phyloP scores from a whole-genome alignment of 768 basidiomycete genomes.

The Nevesoporus exiguus region DNA sequence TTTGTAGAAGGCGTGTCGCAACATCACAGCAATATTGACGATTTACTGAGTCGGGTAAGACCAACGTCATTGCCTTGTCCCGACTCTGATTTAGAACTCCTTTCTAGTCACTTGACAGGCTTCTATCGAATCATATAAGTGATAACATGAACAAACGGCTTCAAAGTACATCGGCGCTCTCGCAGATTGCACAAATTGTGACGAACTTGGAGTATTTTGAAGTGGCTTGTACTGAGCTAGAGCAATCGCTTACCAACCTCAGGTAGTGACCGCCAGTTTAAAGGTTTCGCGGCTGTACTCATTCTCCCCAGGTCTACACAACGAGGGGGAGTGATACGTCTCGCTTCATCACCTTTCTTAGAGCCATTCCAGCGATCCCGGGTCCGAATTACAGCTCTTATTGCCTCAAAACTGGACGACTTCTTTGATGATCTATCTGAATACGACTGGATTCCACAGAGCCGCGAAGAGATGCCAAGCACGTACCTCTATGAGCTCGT shows the following conservation, averaged over 20 bases:
- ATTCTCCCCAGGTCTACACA: constrained; percentile 64
- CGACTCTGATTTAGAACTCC: constrained; percentile 2
- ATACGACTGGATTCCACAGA: constrained; percentile 86
- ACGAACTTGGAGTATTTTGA: constrained; percentile 93
- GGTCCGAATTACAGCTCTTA: constrained; percentile 73
- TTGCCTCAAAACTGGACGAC: constrained; percentile 89
- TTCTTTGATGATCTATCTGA: constrained; percentile 95
- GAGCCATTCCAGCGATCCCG: constrained; percentile 65
- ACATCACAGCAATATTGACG: no score
- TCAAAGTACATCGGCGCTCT: constrained; percentile 69
- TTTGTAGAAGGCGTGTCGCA: no score
- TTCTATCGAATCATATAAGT: constrained; percentile 74
- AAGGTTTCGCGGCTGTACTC: background rate
- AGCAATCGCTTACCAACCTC: constrained; percentile 76
- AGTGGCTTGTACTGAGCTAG: constrained; percentile 78
- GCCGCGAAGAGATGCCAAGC: constrained; percentile 75
- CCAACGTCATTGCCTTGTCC: background rate
- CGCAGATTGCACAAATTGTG: constrained; percentile 90
- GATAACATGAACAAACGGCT: constrained; percentile 74
- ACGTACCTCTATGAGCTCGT: constrained; percentile 93
- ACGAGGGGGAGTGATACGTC: constrained; percentile 74
- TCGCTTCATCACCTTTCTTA: constrained; percentile 65
- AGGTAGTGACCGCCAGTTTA: constrained; percentile 45
- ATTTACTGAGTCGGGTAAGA: constrained; percentile 75
- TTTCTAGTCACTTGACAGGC: constrained; percentile 75